Base-by-base conservation (phyloP, 306 rosid species). In the Castanea mollissima region DNA sequence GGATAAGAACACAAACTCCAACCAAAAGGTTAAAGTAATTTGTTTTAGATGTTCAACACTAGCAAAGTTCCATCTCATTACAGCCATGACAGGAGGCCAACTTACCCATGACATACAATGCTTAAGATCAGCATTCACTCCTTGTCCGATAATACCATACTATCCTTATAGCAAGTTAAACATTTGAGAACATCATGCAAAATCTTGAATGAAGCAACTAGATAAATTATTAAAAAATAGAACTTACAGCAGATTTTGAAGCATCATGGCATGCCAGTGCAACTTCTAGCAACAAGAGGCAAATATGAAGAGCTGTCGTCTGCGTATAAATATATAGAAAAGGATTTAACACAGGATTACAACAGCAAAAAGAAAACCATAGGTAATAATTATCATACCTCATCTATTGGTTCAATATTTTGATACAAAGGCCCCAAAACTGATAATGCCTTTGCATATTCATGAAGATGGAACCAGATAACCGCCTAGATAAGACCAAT, bases 271-370 rank as follows among this genome's bases (percentile, higher is more conserved):
- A 88, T 73, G 97, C 96, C 74, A 96, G 90, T 83, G 91, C 94
- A 86, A 91, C 97, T 86, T 96, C 99, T 86, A 96, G 96, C 85
- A 96, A 85, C 88, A 96, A 85, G 75, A 96, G 97, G 80, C 98
- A 96, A 55, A 93, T 74, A 80, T 87, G 94, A 74, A 93, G 93
- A 78, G 98, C 99, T 62, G 96, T 93, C 76, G 93, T 89, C 97
- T 96, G 96, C 87, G 79, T 38, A 73, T 63, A 78, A 41, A 10
- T 70, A 78, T 75, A 78, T 21, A 77, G 72, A 72, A 31, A 74
- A 79, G 79, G 60, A 77, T 71, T 84, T 72, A 85, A 81, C 74
- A 73, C 34, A 59, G 35, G 46, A 80, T 38, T 75, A 70, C 65
- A 56, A 78, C 55, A 70, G 74, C 69, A 32, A 41, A 63, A 77